Base-by-base conservation (phyloP, 2,329 filamentous ascomycete species). In the Polychaeton citri region DNA sequence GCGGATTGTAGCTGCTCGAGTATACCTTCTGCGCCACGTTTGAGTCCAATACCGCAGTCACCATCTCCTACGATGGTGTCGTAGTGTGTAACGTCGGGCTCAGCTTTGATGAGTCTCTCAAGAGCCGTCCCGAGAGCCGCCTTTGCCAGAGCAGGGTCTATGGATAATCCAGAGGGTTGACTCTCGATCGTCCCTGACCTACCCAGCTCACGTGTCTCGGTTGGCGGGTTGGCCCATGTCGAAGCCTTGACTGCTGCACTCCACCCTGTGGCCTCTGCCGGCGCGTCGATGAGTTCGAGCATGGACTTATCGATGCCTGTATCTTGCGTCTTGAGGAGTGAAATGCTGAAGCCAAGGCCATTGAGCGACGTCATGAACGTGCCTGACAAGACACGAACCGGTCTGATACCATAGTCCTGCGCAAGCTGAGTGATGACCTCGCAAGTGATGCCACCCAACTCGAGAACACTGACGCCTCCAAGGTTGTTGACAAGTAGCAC, bases 21-120 rank as follows among this genome's bases (percentile, higher is more conserved):
- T 32, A 68, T 60, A 13, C 46, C 74, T 68, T 93, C 79, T n/a
- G 86, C 85, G 33, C 86, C 86, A 42, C 85, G 76, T 64, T 84
- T 85, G 42, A 94, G 65, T 4, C 84, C 84, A 39, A 85, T 82
- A 7, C 86, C 86, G 51, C 86, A 94, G 59, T 94, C 86, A 32
- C 86, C 86, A 53, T 94, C 86, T 30, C 86, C 86, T 17, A 93
- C 84, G 9, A 90, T 74, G 0, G 84, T 92, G 52, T 82, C 79
- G 51, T 71, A 82, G 37, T 63, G 69, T 8, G 79, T 82, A 37
- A 82, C 64, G 30, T 77, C 68, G 6, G 74, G 69, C 50, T 83
- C 79, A 1, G 69, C 78, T 0, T 64, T 67, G 42, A 84, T 70
- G 10, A 86, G 62, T 21, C 64, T 66, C 33, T 79, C 61, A 12